Base-by-base conservation (phyloP, 108 stramenopile species). In the Asterionellopsis glacialis region DNA sequence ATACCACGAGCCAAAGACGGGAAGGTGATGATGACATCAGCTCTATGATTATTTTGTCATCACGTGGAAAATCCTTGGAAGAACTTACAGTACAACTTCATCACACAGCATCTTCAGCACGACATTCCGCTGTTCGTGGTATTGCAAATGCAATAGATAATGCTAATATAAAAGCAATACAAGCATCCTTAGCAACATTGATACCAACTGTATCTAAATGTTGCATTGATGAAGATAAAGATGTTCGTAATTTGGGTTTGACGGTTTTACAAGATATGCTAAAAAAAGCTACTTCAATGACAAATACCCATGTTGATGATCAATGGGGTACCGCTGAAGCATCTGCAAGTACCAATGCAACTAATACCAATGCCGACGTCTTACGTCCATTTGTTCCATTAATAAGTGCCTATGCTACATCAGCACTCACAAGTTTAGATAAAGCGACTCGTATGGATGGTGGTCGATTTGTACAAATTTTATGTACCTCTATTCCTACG, bases 381-480 rank as follows among this genome's bases (percentile, higher is more conserved):
- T 40, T 63, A 9, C 66, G 50, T 23, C 91, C 91, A 51, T 89
- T 88, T 52, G 55, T 82, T 7, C 67, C 80, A 23, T 51, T 93
- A 16, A 38, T 85, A 0, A 67, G 81, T 38, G 87, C 88, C 0
- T 82, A 82, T 51, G 65, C 82, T 10, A 69, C 79, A 9, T 89
- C 86, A 49, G 84, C 91, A 40, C 57, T 93, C 60, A 82, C 89
- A 53, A 85, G 88, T 72, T 63, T 93, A 33, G 91, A 93, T 68
- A 63, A 63, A 26, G 50, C 45, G 15, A 76, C 77, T 21, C 71
- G 88, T 28, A 55, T 73, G 23, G 82, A 87, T 53, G 91, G 88
- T 0, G 75, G 70, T 19, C 68, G 61, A 21, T 54, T 69, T 18
- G 70, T 85, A 9, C 65, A 73, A 11, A 60, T 83, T 40, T 21